Conservation (phyloP, 2,329 filamentous ascomycete genomes). For the Botrytis hyacinthi region DNA sequence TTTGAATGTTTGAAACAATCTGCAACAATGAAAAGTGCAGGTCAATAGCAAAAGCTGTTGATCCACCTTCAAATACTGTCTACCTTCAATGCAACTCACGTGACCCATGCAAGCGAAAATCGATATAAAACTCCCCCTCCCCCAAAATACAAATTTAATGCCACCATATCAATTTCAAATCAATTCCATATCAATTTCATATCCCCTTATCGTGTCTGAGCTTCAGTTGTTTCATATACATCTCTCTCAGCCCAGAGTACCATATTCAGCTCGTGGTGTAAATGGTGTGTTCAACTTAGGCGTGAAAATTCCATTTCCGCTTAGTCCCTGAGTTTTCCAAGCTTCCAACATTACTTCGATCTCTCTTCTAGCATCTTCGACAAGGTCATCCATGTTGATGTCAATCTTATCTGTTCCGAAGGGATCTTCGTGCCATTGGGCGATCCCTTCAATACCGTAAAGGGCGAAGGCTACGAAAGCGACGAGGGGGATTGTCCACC, state of each 20-base stretch:
- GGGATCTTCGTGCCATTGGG: constrained; percentile 58
- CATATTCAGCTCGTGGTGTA: constrained; percentile 13
- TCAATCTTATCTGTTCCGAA: constrained; percentile 65
- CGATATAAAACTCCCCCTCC: background rate
- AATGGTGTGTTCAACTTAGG: background rate
- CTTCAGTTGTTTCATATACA: background rate
- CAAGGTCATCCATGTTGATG: constrained; percentile 66
- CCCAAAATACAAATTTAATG: background rate
- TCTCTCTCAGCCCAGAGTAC: background rate
- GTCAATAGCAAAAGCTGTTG: too few relatives aligned
- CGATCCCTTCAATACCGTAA: constrained; percentile 50
- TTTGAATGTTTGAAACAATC: background rate
- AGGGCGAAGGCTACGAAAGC: constrained; percentile 61
- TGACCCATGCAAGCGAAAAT: background rate
- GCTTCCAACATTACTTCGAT: constrained; percentile 56
- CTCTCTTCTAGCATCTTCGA: constrained; percentile 58
- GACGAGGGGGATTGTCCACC: constrained; percentile 60
- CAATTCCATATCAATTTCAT: background rate
- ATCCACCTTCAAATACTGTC: background rate
- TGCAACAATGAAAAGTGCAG: background rate
- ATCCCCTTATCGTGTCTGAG: background rate
- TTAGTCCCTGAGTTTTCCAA: constrained; percentile 46
- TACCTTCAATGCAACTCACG: background rate
- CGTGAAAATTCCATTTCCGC: constrained; percentile 16
- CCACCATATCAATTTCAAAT: background rate